Base-by-base conservation (phyloP, 2,329 filamentous ascomycete genomes). In the Sporothrix dimorphospora region DNA sequence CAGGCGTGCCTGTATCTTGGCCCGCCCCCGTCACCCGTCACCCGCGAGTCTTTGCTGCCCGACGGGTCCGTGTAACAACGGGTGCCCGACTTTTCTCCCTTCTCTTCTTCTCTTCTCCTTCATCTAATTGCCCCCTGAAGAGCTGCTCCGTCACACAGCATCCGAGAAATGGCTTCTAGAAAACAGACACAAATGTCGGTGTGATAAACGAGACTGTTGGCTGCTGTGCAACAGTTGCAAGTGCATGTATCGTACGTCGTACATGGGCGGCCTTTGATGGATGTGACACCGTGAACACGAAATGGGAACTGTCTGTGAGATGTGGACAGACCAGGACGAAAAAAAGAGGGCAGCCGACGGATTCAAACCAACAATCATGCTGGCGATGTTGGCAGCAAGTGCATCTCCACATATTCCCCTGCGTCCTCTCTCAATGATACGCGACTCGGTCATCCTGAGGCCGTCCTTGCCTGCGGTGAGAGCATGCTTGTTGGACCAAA, bases 151-250 rank as follows among this genome's bases (percentile, higher is more conserved):
- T 65, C 19, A 30, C 57, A 45, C 59, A 27, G 4, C 34, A 34
- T 63, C 59, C 24, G 34, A 42, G n/a, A 27, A 16, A 30, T n/a
- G 12, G 8, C 63, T 49, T 49, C 63, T 66, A 49, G 40, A 49
- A 47, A 30, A 8, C n/a, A 16, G 21, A 7, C 38, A 51, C 34
- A 67, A 67, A 67, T 21, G 65, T 51, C 65, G 65, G 65, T 67
- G 65, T 67, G 45, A 67, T 51, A 3, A 27, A 49, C 8, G 5
- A 19, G 42, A 7, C 0, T 45, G 42, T 49, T 66, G 24, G 42
- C 42, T 66, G 63, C 24, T 34, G 63, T 66, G 63, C 7, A 49
- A 66, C 63, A 49, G n/a, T 49, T 34, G 19, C 40, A n/a, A 12
- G 27, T 49, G 42, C 24, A 49, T 8, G 19, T 40, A 21, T 24